Evolutionary conservation across 2,329 filamentous ascomycete species (phyloP).

Genomic region (Botryotinia globosa): DNA sequence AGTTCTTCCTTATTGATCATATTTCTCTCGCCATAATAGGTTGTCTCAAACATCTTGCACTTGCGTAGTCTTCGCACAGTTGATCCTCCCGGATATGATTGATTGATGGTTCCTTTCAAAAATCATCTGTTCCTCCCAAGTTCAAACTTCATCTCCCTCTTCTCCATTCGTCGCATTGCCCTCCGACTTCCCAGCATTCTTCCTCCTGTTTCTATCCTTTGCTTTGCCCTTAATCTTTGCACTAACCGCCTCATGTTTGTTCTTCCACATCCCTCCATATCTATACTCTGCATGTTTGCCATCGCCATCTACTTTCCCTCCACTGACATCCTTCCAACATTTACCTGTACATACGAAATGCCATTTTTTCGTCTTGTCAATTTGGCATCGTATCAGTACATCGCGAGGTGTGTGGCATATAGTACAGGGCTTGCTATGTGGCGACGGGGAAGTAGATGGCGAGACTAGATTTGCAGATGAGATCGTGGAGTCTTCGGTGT

Average conservation of each 20-base stretch:
- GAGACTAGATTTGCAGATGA: not conserved
- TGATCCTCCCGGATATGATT: not conserved
- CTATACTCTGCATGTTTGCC: slow-evolving; percentile 15
- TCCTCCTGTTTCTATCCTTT: slow-evolving; percentile 19
- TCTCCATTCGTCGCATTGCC: not conserved
- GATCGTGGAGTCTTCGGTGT: not conserved
- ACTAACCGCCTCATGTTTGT: slow-evolving; percentile 27
- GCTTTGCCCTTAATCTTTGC: slow-evolving; percentile 28
- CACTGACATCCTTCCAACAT: slow-evolving; percentile 14
- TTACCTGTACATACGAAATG: slow-evolving; percentile 24
- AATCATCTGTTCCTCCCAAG: not conserved
- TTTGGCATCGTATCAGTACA: slow-evolving; percentile 26
- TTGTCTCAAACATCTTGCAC: not conserved
- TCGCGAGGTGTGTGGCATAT: slow-evolving; percentile 22
- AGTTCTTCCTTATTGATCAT: not conserved
- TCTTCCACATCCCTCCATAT: slow-evolving; percentile 29
- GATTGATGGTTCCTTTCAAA: not conserved
- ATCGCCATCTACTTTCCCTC: slow-evolving; percentile 22
- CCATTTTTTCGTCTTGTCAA: slow-evolving; percentile 25
- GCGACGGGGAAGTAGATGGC: not conserved
- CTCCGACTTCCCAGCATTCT: not conserved
- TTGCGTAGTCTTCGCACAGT: not conserved
- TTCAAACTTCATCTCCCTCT: not conserved
- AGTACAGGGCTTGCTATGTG: slow-evolving; percentile 25
- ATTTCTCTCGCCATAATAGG: too few relatives aligned